These are phyloP conservation scores for Salix udensis DNA, from an alignment of 345 rosid genomes.

Conservation along the genomic window DNA sequence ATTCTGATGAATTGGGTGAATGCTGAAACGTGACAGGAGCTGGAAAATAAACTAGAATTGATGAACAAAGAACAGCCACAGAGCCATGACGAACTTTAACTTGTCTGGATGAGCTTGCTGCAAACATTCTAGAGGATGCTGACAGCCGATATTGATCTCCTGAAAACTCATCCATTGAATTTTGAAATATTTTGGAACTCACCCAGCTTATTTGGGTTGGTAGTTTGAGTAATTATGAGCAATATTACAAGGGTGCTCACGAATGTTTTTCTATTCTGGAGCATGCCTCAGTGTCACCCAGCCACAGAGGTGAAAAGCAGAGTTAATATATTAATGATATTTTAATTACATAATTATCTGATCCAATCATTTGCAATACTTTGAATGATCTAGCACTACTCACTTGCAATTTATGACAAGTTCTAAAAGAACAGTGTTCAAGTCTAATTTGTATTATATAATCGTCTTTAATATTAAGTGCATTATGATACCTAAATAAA, in stretches of 20 bases:
- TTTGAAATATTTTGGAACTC: too few species aligned
- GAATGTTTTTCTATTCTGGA: background rate
- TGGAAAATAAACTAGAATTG: slow-evolving; percentile 61
- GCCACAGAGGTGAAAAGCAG: too few species aligned
- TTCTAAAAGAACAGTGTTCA: too few species aligned
- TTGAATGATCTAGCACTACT: too few species aligned
- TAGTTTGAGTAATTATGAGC: too few species aligned
- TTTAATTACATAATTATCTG: too few species aligned
- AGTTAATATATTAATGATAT: too few species aligned
- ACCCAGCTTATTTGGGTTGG: background rate
- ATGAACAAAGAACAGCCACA: slow-evolving; percentile 59
- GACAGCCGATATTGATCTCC: background rate
- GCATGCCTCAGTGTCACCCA: background rate
- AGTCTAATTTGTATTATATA: too few species aligned
- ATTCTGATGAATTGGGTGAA: background rate
- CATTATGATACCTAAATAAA: too few species aligned
- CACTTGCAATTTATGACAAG: too few species aligned
- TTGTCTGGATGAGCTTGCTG: background rate
- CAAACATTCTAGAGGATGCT: slow-evolving; percentile 57
- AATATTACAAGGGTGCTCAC: background rate
- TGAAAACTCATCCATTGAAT: background rate
- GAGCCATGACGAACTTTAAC: slow-evolving; percentile 68
- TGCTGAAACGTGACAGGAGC: slow-evolving; percentile 40
- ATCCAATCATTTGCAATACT: too few species aligned
- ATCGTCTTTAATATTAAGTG: too few species aligned